Evolutionary conservation across 176 grass and related monocot genomes (phyloP), one percentile per base, ranked within the genome.

Genomic region (Cocos nucifera): DNA sequence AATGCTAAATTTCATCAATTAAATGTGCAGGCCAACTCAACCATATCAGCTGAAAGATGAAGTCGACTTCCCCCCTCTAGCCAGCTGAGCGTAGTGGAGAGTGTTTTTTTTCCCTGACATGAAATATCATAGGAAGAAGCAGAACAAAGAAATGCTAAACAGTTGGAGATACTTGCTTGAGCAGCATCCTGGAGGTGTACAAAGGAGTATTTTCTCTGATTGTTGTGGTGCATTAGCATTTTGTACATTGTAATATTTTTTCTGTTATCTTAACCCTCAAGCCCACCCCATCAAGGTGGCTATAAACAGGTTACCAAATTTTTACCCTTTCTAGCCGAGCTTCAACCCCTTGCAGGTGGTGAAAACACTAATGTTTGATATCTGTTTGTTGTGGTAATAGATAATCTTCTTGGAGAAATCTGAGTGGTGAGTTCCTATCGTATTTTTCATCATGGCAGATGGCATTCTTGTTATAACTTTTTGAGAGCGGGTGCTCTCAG

Each of bases 1-100:
- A 3, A 32, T 61, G 39, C 17, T 19, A 61, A 35, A 61, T 61
- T 61, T n/a, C 17, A 10, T 26, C 2, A 21, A 44, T 14, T 39
- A 20, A 30, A 63, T 35, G 19, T 49, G 60, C 60, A 63, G 60
- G 60, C 1, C 35, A 15, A 22, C 5, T 44, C 1, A 49, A 15
- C n/a, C 29, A 4, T 63, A 63, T 49, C 60, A 63, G 60, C 60
- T 63, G 18, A 63, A 63, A 22, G 60, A 63, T 22, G 60, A 63
- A 49, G 7, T 9, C 4, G 60, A 63, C 60, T 63, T 63, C 60
- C 60, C 60, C 4, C 60, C 32, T 63, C 60, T 63, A 26, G 7
- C 35, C 12, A 35, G 30, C 35, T 48, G 35, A 44, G 35, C 9
- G 35, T 44, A 44, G 35, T 10, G 35, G 35, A 44, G 35, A 2